Evolutionary conservation across 2,329 filamentous ascomycete genomes (phyloP).

Genomic region (Cadophora malorum): DNA sequence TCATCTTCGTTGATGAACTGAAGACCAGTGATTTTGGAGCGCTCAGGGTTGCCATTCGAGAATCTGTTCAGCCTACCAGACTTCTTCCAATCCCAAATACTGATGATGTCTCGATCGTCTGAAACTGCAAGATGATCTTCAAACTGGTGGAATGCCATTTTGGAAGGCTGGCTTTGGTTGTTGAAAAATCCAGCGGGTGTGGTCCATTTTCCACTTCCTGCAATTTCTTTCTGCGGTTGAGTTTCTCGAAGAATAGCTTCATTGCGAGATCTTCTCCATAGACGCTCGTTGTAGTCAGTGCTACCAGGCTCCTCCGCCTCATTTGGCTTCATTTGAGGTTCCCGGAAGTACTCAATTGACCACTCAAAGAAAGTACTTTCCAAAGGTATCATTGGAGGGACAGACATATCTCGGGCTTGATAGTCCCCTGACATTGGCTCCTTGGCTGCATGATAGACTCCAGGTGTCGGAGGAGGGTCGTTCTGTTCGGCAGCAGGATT

Average conservation of each 20-base stretch:
- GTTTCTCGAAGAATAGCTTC: constrained; percentile 91
- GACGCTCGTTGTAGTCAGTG: constrained; percentile 91
- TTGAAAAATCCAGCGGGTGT: constrained; percentile 83
- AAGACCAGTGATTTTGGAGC: constrained; percentile 91
- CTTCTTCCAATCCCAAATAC: constrained; percentile 92
- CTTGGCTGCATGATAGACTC: constrained; percentile 77
- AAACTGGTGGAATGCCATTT: constrained; percentile 97
- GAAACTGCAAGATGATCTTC: constrained; percentile 94
- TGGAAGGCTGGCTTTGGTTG: constrained; percentile 86
- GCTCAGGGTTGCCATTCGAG: constrained; percentile 90
- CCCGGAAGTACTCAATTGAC: constrained; percentile 97
- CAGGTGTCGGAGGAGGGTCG: constrained; percentile 68
- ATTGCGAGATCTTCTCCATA: constrained; percentile 92
- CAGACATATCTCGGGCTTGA: constrained; percentile 63
- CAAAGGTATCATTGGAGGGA: constrained; percentile 72
- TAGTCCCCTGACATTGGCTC: constrained; percentile 83
- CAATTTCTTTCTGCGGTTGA: constrained; percentile 89
- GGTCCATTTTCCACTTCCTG: constrained; percentile 87
- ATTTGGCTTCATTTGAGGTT: constrained; percentile 96
- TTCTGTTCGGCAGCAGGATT: constrained; percentile 75
- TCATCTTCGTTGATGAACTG: constrained; percentile 99
- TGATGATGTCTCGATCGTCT: constrained; percentile 89
- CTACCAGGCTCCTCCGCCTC: constrained; percentile 97
- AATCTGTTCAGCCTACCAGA: constrained; percentile 80
- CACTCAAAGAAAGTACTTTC: constrained; percentile 88